Evolutionary conservation across 495 filamentous ascomycete species (phyloP).

Genomic region (Apodospora peruviana): DNA sequence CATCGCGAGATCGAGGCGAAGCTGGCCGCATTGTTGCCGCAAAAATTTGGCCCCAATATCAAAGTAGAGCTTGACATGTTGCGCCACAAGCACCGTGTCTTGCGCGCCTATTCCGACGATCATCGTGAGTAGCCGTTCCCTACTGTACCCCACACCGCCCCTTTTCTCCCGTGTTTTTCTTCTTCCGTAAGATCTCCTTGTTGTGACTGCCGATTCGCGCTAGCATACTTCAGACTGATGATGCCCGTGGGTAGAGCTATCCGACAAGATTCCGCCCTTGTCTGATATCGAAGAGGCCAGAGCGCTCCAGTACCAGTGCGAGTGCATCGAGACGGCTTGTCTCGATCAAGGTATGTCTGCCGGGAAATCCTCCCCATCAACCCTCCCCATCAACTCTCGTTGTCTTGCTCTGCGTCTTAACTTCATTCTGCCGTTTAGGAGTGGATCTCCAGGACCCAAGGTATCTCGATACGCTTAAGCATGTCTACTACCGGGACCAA

Average conservation of each 20-base stretch:
- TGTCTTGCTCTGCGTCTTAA: slow-evolving; percentile 3
- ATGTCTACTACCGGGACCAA: slow-evolving; percentile 30
- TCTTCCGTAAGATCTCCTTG: slow-evolving; percentile 3
- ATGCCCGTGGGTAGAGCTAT: slow-evolving; percentile 28
- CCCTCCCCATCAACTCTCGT: slow-evolving; percentile 2
- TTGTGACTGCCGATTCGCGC: slow-evolving; percentile 5
- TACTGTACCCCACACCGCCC: not conserved
- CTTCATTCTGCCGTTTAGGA: slow-evolving; percentile 23
- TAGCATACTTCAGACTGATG: slow-evolving; percentile 24
- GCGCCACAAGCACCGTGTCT: slow-evolving; percentile 38
- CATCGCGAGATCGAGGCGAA: slow-evolving; percentile 46
- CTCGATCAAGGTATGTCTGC: slow-evolving; percentile 41
- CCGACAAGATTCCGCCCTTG: slow-evolving; percentile 35
- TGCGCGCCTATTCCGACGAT: slow-evolving; percentile 36
- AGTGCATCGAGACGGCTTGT: slow-evolving; percentile 44
- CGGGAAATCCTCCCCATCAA: no score
- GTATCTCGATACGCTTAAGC: slow-evolving; percentile 35
- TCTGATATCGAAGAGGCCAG: slow-evolving; percentile 47
- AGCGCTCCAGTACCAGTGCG: slow-evolving; percentile 43
- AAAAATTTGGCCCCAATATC: slow-evolving; percentile 38
- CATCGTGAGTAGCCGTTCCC: slow-evolving; percentile 33
- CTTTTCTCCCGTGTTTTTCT: not conserved
- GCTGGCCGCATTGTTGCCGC: slow-evolving; percentile 38
- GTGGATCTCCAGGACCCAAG: slow-evolving; percentile 38
- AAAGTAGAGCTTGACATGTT: slow-evolving; percentile 43